phyloP scores from a whole-genome alignment of 169 alveolate genomes.

The Plasmodium gaboni region DNA sequence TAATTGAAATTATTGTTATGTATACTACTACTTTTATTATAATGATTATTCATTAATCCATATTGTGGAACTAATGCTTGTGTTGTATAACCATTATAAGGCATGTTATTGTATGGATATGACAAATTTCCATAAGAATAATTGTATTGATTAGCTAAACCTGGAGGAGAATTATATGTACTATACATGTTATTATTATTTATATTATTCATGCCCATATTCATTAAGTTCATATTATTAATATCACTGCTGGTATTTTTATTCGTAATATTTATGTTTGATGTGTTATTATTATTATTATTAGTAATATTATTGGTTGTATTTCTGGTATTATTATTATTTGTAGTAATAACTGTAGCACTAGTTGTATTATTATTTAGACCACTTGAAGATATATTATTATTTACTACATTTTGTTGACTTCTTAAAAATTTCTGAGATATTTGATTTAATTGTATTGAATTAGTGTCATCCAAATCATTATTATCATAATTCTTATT shows the following conservation, averaged over 20 bases:
- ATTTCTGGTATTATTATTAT: neutral
- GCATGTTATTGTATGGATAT: slow-evolving; percentile 68
- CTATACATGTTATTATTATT: slow-evolving; percentile 54
- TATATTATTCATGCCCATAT: slow-evolving; percentile 38
- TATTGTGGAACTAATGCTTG: slow-evolving; percentile 66
- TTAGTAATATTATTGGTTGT: neutral
- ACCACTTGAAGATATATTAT: slow-evolving; percentile 10
- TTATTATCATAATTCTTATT: slow-evolving; percentile 54
- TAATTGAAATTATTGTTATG: slow-evolving; percentile 61
- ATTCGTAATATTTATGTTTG: slow-evolving; percentile 28
- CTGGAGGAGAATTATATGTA: slow-evolving; percentile 73
- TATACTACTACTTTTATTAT: slow-evolving; percentile 43
- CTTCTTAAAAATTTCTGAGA: slow-evolving; percentile 57
- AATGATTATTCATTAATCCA: slow-evolving; percentile 49
- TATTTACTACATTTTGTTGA: slow-evolving; percentile 27
- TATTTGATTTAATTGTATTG: slow-evolving; percentile 46
- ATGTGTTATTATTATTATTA: slow-evolving; percentile 7
- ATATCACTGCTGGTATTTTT: slow-evolving; percentile 59
- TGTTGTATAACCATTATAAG: slow-evolving; percentile 54
- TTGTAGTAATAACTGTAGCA: neutral
- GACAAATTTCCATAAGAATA: slow-evolving; percentile 49
- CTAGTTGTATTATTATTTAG: neutral
- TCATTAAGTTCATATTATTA: slow-evolving; percentile 39
- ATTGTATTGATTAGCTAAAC: slow-evolving; percentile 61
- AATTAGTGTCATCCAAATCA: slow-evolving; percentile 48